phyloP scores from a whole-genome alignment of 306 rosid genomes.

The Lathyrus oleraceus region DNA sequence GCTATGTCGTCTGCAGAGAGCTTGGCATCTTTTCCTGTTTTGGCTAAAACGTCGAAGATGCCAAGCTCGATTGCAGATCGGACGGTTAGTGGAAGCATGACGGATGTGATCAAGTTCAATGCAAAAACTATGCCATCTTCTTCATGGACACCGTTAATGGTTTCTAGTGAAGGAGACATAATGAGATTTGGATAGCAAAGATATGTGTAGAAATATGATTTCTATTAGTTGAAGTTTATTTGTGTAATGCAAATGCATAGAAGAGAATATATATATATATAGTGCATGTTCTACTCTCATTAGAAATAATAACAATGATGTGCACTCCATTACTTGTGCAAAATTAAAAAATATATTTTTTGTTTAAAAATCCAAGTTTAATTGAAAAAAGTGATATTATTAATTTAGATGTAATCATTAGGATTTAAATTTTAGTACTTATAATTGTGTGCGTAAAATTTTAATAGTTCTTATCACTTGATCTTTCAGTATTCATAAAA shows the following conservation, averaged over 20 bases:
- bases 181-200: background rate
- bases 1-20: conserved; percentile 51
- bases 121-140: conserved; percentile 45
- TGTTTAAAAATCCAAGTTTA: too few species aligned
- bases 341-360: too few species aligned
- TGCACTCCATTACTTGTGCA: too few species aligned
- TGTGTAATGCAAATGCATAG: background rate
- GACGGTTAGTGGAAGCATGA: conserved; percentile 34
- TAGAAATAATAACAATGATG: too few species aligned
- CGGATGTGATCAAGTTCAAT: conserved; percentile 10
- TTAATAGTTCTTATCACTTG: too few species aligned
- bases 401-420: too few species aligned
- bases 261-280: background rate
- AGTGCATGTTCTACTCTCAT: background rate
- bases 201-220: background rate
- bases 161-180: background rate
- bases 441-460: too few species aligned
- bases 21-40: conserved; percentile 29
- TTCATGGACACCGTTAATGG: background rate
- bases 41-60: conserved; percentile 50
- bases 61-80: conserved; percentile 50
- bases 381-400: too few species aligned
- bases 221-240: background rate
- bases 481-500: too few species aligned
- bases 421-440: too few species aligned